Percentiles rank a stretch among this genome's conserved stretches.
These are phyloP conservation scores for Fusarium sp. DNA, from an alignment of 2,329 filamentous ascomycete genomes.

Conservation along the genomic window DNA sequence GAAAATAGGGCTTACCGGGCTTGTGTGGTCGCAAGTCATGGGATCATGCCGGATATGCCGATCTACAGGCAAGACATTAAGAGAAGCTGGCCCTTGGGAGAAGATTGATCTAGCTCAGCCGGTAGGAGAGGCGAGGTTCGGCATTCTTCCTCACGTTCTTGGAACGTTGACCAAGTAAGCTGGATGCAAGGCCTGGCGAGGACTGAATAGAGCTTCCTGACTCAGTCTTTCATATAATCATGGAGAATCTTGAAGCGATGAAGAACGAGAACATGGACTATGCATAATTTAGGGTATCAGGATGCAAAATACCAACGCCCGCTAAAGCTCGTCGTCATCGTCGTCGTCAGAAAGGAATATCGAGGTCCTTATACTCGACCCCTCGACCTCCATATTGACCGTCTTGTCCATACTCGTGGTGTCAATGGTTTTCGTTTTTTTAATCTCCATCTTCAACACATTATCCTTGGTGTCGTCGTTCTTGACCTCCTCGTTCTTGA, in stretches of 20 bases:
- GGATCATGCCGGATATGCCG: conserved; percentile 63
- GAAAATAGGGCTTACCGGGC: conserved; percentile 56
- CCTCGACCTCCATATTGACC: conserved; percentile 28
- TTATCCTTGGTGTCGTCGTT: conserved; percentile 13
- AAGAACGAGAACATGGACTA: background rate
- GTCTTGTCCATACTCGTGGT: conserved; percentile 28
- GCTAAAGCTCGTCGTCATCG: conserved; percentile 52
- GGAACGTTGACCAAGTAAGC: conserved; percentile 62
- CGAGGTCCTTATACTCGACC: conserved; percentile 44
- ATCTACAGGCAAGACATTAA: conserved; percentile 57
- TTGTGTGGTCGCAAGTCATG: conserved; percentile 62
- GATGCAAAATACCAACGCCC: conserved; percentile 14
- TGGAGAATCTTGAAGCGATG: background rate
- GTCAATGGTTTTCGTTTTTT: conserved; percentile 12
- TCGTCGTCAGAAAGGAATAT: conserved; percentile 53
- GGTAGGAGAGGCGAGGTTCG: conserved; percentile 53
- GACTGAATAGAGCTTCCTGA: background rate
- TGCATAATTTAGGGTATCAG: conserved; percentile 41
- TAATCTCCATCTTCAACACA: background rate
- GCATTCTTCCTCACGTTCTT: conserved; percentile 58
- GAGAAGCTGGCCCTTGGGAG: conserved; percentile 60
- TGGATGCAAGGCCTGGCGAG: background rate
- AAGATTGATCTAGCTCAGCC: conserved; percentile 58
- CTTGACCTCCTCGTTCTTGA: conserved; percentile 27
- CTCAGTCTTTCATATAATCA: background rate